Base-by-base conservation (phyloP, 2,329 filamentous ascomycete genomes). In the Calonectria pseudoturangicola region DNA sequence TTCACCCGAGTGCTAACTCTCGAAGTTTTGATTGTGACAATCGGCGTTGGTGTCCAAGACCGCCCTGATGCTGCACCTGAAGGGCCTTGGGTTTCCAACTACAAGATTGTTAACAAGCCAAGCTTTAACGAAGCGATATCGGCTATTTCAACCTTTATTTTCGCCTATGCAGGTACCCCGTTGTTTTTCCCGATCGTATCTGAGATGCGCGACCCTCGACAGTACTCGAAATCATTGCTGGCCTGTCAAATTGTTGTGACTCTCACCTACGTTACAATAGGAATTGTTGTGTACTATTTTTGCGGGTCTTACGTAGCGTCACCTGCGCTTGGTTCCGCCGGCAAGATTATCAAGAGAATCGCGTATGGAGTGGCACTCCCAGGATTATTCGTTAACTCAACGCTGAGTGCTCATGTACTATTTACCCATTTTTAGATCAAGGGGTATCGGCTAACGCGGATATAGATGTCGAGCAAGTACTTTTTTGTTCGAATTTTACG, bases 271-370 rank as follows among this genome's bases (percentile, higher is more conserved):
- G 60, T 82, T 7, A 68, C 80, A 13, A 82, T 86, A 13, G 80
- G 80, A 7, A 74, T 81, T 2, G 84, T 88, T 0, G 84, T 88
- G 1, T 88, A 88, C 78, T 83, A 85, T 33, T 88, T 81, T 77
- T 87, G 85, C 72, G 87, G 87, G 0, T 85, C 84, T 0, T 87
- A 84, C 69, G 85, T 88, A 4, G 84, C 86, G 0, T 87, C 86
- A 0, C 87, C 87, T 0, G 86, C 87, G 12, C 83, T 88, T 10
- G 87, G 86, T 2, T 87, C 85, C 16, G 87, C 86, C 0, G 87
- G 87, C 2, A 28, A 65, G 0, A 72, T 78, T 0, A 80, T 87
- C 70, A 88, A 88, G 81, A 87, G 84, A 71, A 77, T 87, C 13
- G 82, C 80, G 62, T 88, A 88, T 63, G 87, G 85, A 3, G 68